Conservation (phyloP, 2,329 filamentous ascomycete species). For the Microdochium paspali region DNA sequence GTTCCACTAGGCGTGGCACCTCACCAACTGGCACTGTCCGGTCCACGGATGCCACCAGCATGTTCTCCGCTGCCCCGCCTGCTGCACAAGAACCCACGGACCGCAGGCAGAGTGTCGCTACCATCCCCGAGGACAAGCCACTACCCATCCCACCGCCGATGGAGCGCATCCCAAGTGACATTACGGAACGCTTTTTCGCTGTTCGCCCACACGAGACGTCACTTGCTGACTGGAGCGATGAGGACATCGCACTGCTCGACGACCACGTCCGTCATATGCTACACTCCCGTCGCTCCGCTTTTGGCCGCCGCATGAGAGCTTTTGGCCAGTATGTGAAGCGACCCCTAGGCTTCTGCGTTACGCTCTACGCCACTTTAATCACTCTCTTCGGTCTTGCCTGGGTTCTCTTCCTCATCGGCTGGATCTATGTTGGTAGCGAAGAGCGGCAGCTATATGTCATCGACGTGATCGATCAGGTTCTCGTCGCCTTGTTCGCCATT, state of each 20-base stretch:
- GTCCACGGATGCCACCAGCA: not conserved
- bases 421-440: slow-evolving; percentile 64
- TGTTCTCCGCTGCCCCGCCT: slow-evolving; percentile 17
- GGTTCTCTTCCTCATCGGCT: slow-evolving; percentile 86
- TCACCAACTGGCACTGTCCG: slow-evolving; percentile 10
- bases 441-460: slow-evolving; percentile 59
- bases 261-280: slow-evolving; percentile 84
- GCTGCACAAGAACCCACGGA: slow-evolving; percentile 12
- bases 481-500: slow-evolving; percentile 62
- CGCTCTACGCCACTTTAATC: slow-evolving; percentile 72
- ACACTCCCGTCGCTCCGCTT: slow-evolving; percentile 68
- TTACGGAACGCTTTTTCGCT: slow-evolving; percentile 67
- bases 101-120: slow-evolving; percentile 8
- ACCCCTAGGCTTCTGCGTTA: slow-evolving; percentile 75
- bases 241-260: slow-evolving; percentile 69
- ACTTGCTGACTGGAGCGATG: slow-evolving; percentile 64
- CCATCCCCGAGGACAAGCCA: slow-evolving; percentile 7
- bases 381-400: slow-evolving; percentile 79
- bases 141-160: not conserved
- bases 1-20: not conserved
- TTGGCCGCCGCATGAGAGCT: slow-evolving; percentile 70
- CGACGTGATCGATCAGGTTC: slow-evolving; percentile 60
- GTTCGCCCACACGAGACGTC: slow-evolving; percentile 66
- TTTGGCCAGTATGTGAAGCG: slow-evolving; percentile 71
- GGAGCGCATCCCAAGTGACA: slow-evolving; percentile 33